Conservation (phyloP, 2,329 filamentous ascomycete genomes). For the Ophiobolus disseminans region DNA sequence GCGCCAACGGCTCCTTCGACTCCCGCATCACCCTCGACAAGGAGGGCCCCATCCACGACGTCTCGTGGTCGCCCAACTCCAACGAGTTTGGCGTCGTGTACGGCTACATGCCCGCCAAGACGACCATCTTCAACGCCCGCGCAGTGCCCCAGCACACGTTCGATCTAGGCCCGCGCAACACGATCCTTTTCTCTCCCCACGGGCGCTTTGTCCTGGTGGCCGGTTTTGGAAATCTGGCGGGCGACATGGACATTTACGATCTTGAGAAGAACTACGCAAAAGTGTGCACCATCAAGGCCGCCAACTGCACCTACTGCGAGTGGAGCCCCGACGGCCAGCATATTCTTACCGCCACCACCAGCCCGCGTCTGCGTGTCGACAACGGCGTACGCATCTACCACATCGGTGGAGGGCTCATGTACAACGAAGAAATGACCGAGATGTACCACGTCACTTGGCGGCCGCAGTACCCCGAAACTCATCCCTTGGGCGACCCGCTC, state of each 20-base stretch:
- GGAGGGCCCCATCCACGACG: conserved; percentile 96
- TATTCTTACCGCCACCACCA: conserved; percentile 97
- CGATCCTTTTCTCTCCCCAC: conserved; percentile 91
- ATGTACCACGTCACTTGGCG: conserved; percentile 89
- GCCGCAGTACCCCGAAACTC: conserved; percentile 69
- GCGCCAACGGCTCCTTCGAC: conserved; percentile 89
- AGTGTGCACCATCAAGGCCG: conserved; percentile 90
- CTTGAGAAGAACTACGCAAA: conserved; percentile 92
- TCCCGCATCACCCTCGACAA: conserved; percentile 92
- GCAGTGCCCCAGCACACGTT: conserved; percentile 85
- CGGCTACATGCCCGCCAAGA: conserved; percentile 99
- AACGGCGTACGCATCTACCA: conserved; percentile 98
- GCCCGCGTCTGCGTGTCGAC: conserved; percentile 91
- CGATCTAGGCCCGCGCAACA: conserved; percentile 87
- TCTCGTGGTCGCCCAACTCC: conserved; percentile 97
- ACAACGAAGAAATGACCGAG: conserved; percentile 93
- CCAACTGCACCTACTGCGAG: conserved; percentile 93
- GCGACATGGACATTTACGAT: conserved; percentile 98
- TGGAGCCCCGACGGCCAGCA: conserved; percentile 97
- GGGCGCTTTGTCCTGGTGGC: conserved; percentile 93
- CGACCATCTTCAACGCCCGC: conserved; percentile 93
- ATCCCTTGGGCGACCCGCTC: conserved; percentile 74
- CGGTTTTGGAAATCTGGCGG: conserved; percentile 95
- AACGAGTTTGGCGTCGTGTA: conserved; percentile 98
- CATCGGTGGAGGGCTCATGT: conserved; percentile 86